These are phyloP conservation scores for Paraphaeosphaeria minitans DNA, from an alignment of 2,329 filamentous ascomycete species.

Conservation along the genomic window DNA sequence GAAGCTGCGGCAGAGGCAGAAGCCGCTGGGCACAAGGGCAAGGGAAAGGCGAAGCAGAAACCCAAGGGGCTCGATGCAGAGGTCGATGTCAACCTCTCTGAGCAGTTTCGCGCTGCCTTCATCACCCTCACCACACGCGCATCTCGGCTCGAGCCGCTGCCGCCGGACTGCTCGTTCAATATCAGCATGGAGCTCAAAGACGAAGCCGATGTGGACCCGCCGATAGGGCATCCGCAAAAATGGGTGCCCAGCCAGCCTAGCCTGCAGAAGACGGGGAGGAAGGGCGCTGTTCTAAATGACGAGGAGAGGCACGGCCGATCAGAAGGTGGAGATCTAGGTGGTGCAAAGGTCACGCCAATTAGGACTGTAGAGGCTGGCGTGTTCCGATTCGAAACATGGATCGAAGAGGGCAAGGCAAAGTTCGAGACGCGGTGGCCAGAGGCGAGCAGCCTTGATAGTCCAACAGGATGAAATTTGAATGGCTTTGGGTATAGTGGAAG, in stretches of 20 bases:
- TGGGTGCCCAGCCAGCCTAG: slow-evolving; percentile 66
- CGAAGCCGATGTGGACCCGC: slow-evolving; percentile 56
- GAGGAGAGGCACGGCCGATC: slow-evolving; percentile 17
- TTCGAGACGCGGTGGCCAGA: not conserved
- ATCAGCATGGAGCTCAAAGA: slow-evolving; percentile 75
- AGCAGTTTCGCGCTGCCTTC: slow-evolving; percentile 73
- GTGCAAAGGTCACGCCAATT: slow-evolving; percentile 64
- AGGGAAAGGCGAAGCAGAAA: slow-evolving; percentile 11
- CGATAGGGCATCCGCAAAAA: slow-evolving; percentile 57
- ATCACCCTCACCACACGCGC: slow-evolving; percentile 65
- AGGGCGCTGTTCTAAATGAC: slow-evolving; percentile 23
- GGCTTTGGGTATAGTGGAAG: not conserved
- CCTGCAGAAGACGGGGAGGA: slow-evolving; percentile 42
- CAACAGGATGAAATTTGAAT: not conserved
- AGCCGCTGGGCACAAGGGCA: slow-evolving; percentile 13
- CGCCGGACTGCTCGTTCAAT: slow-evolving; percentile 72
- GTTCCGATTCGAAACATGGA: slow-evolving; percentile 71
- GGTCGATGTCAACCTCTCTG: slow-evolving; percentile 64
- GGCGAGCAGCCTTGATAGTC: not conserved
- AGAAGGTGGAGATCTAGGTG: slow-evolving; percentile 52
- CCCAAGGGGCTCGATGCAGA: slow-evolving; percentile 20
- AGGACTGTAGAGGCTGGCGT: slow-evolving; percentile 68
- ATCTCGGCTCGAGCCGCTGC: slow-evolving; percentile 62
- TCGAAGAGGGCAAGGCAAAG: slow-evolving; percentile 46
- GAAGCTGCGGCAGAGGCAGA: not conserved